Evolutionary conservation across 2,329 filamentous ascomycete species (phyloP).

Genomic region (Penicillium sp.): DNA sequence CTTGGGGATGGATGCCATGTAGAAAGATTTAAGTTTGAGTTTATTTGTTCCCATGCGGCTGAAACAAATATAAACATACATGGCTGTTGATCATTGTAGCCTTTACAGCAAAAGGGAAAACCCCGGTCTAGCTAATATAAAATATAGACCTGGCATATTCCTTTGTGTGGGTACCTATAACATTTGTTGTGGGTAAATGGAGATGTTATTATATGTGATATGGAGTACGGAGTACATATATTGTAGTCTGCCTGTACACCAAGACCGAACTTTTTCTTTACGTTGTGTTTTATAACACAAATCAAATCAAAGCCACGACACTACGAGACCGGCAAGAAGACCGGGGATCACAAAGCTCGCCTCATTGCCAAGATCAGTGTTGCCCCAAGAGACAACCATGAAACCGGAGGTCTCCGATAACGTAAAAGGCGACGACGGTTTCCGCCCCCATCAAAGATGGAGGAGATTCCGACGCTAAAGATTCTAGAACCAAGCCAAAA

Average conservation of each 20-base stretch:
- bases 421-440: neutral
- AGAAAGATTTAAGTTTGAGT: conserved; percentile 16
- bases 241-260: neutral
- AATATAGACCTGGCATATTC: too few relatives aligned
- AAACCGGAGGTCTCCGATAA: neutral
- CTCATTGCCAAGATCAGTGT: neutral
- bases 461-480: neutral
- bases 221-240: too few relatives aligned
- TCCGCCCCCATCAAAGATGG: neutral
- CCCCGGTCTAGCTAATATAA: too few relatives aligned
- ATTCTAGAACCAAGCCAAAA: neutral
- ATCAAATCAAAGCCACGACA: neutral
- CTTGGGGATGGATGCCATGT: too few relatives aligned
- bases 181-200: too few relatives aligned
- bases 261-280: neutral
- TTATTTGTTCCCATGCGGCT: neutral
- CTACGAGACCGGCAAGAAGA: neutral
- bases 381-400: neutral
- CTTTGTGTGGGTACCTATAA: too few relatives aligned
- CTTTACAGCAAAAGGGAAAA: too few relatives aligned
- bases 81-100: too few relatives aligned
- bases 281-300: too few relatives aligned
- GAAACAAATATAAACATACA: too few relatives aligned
- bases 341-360: neutral
- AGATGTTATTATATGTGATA: too few relatives aligned